Evolutionary conservation across 805 yeast genomes (phyloP).

Genomic region (Candida taoyuanica): DNA sequence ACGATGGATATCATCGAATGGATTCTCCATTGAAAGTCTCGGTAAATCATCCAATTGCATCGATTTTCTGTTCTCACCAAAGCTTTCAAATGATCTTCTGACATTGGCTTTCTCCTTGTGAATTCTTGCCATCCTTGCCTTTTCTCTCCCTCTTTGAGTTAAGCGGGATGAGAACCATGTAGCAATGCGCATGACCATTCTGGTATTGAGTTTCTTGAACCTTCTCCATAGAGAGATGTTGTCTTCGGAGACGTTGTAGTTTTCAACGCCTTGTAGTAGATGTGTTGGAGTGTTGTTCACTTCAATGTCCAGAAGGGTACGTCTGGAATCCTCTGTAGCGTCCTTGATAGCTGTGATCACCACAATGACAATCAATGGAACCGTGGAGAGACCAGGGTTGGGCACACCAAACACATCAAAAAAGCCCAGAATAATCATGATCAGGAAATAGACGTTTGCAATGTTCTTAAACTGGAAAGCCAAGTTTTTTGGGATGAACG

Average conservation of each 20-base stretch:
- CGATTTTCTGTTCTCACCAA: constrained; percentile 28
- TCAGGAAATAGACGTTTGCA: constrained; percentile 85
- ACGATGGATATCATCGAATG: constrained; percentile 24
- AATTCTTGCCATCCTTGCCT: constrained; percentile 27
- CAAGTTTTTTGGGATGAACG: constrained; percentile 84
- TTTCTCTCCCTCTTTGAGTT: constrained; percentile 34
- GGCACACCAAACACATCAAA: constrained; percentile 79
- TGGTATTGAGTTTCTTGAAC: constrained; percentile 51
- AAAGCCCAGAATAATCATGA: constrained; percentile 73
- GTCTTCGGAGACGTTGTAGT: constrained; percentile 60
- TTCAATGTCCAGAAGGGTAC: constrained; percentile 66
- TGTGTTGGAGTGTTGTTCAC: constrained; percentile 71
- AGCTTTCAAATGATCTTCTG: constrained; percentile 38
- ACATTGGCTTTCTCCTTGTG: constrained; percentile 24
- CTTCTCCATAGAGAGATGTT: constrained; percentile 64
- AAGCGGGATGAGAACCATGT: constrained; percentile 12
- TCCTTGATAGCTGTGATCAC: constrained; percentile 71
- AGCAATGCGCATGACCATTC: constrained; percentile 14
- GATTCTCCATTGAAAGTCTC: constrained; percentile 22
- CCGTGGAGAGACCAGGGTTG: constrained; percentile 68
- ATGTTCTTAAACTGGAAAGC: constrained; percentile 76
- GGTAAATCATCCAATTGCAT: constrained; percentile 27
- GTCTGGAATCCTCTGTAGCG: constrained; percentile 75
- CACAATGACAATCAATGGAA: constrained; percentile 76
- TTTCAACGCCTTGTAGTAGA: constrained; percentile 48